Conservation (phyloP, 768 basidiomycete genomes). For the Leccinum longicurvipes region DNA sequence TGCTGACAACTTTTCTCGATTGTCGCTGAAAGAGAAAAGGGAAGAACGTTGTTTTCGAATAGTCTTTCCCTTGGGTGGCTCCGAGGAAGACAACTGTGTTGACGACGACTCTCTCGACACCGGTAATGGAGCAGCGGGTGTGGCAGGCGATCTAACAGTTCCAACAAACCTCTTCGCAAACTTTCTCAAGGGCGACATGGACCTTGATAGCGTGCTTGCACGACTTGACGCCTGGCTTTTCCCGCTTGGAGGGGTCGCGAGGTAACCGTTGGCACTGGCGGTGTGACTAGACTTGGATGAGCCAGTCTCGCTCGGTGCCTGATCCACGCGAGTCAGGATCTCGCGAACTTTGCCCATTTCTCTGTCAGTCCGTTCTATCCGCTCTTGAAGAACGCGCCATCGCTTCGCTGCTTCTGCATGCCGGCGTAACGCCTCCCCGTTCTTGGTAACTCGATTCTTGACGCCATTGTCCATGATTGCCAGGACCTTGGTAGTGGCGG, state of each 20-base stretch:
- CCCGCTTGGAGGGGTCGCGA: constrained; percentile 58
- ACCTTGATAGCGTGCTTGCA: constrained; percentile 53
- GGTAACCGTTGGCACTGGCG: constrained; percentile 48
- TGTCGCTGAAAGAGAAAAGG: constrained; percentile 50
- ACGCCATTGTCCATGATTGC: constrained; percentile 94
- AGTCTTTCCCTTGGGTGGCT: constrained; percentile 38
- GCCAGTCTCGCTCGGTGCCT: constrained; percentile 61
- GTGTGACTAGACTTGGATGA: constrained; percentile 64
- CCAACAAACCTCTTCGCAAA: constrained; percentile 70
- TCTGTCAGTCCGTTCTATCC: constrained; percentile 73
- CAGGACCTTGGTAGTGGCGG: constrained; percentile 88
- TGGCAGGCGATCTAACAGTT: constrained; percentile 35
- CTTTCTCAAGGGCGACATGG: constrained; percentile 78
- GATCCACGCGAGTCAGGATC: constrained; percentile 47
- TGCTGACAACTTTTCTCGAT: constrained; percentile 45
- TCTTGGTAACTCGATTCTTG: constrained; percentile 90
- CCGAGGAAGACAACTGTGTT: constrained; percentile 49
- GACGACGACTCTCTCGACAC: constrained; percentile 38
- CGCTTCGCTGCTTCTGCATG: constrained; percentile 86
- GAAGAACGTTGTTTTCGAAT: constrained; percentile 63
- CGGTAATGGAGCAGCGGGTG: constrained; percentile 45
- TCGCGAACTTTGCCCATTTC: constrained; percentile 77
- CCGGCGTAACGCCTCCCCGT: constrained; percentile 88
- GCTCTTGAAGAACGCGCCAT: constrained; percentile 77
- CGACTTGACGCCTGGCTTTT: constrained; percentile 42